phyloP scores from a whole-genome alignment of 129 eudicot genomes.

The Chrysanthemum makinoi region DNA sequence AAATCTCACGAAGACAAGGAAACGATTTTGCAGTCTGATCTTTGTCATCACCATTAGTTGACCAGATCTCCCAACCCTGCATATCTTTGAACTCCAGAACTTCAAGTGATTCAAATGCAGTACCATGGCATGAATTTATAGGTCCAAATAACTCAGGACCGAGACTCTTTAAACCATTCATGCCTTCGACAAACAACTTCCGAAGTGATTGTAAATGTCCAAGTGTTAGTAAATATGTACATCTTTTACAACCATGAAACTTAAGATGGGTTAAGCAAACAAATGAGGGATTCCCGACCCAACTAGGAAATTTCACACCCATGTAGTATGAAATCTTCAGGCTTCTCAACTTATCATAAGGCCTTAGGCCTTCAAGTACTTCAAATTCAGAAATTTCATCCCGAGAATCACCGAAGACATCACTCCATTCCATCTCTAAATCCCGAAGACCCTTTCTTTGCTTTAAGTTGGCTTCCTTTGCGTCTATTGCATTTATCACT shows the following conservation, averaged over 20 bases:
- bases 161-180: slow-evolving; percentile 33
- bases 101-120: slow-evolving; percentile 39
- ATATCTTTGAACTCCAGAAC: slow-evolving; percentile 10
- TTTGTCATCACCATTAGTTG: slow-evolving; percentile 6
- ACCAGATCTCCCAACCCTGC: slow-evolving; percentile 29
- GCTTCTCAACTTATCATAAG: slow-evolving; percentile 29
- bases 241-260: slow-evolving; percentile 29
- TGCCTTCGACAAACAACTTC: slow-evolving; percentile 23
- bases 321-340: slow-evolving; percentile 28
- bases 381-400: slow-evolving; percentile 20
- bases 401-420: slow-evolving; percentile 12
- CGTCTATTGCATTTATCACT: slow-evolving; percentile 32
- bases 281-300: slow-evolving; percentile 46
- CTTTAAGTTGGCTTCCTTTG: slow-evolving; percentile 39
- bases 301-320: slow-evolving; percentile 41
- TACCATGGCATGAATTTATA: neutral
- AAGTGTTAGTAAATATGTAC: slow-evolving; percentile 41
- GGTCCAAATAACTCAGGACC: slow-evolving; percentile 38
- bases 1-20: slow-evolving; percentile 17
- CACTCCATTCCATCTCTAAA: slow-evolving; percentile 44
- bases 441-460: slow-evolving; percentile 29
- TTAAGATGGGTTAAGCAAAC: slow-evolving; percentile 27
- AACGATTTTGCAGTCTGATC: neutral
- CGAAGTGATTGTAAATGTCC: slow-evolving; percentile 46
- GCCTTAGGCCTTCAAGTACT: slow-evolving; percentile 36